Base-by-base conservation (phyloP, 2,329 filamentous ascomycete species). In the Bertia moriformis region DNA sequence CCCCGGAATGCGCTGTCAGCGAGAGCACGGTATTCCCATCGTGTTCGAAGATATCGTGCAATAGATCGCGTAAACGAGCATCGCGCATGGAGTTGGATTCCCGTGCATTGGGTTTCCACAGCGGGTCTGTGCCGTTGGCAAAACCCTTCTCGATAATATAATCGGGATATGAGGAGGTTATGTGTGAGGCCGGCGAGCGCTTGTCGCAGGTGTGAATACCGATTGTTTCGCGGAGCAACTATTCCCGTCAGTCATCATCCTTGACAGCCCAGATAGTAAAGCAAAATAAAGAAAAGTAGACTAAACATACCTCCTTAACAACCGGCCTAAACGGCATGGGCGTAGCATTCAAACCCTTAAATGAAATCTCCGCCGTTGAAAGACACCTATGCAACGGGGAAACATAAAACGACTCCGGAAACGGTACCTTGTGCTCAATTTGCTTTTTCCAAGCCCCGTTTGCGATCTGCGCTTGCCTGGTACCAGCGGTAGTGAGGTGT, bases 141-240 rank as follows among this genome's bases (percentile, higher is more conserved):
- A 35, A 35, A 18, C 15, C 10, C 7, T 17, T 18, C 46, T 78
- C 73, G 44, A 78, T 62, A 0, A 39, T 51, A 50, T 63, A 75
- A 2, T 45, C 45, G 0, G 72, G 71, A 46, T 68, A 75, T 37
- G 60, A 57, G 1, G 49, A 29, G 12, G 52, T 48, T 41, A 78
- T 75, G 35, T 54, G 59, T 0, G 65, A 57, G 42, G 59, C 62
- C 43, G 53, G 58, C 29, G 65, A 68, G 7, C 74, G 63, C 13
- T 65, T 62, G 52, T 78, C 71, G 50, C 74, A 79, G 1, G 73
- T 78, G 51, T 78, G 73, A 19, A 71, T 62, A 14, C 71, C 71
- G 39, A 76, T 63, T 0, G 67, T 67, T 54, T 79, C 74, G 12
- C 73, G 61, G 29, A 78, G 58, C 27, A 68, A 54, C 59, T 62